These are phyloP conservation scores for Epichloe sylvatica DNA, from an alignment of 2,329 filamentous ascomycete genomes.

Conservation along the genomic window DNA sequence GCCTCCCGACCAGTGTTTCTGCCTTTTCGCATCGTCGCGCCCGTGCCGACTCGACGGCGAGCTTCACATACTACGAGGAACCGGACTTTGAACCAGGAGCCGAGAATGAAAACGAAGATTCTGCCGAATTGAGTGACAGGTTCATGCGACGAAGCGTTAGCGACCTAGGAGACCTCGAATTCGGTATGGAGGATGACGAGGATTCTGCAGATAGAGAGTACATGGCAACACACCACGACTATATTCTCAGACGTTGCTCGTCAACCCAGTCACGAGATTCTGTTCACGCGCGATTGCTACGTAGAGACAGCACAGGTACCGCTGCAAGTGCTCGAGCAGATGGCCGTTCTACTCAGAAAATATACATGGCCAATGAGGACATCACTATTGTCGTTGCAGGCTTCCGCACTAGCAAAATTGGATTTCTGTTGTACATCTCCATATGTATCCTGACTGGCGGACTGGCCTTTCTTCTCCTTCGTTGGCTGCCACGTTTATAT, in stretches of 20 bases:
- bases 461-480: conserved; percentile 67
- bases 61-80: conserved; percentile 78
- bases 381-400: conserved; percentile 87
- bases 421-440: conserved; percentile 53
- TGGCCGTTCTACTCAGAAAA: conserved; percentile 67
- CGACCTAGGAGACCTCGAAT: conserved; percentile 27
- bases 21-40: conserved; percentile 74
- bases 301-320: conserved; percentile 57
- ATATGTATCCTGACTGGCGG: conserved; percentile 64
- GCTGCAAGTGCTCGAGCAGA: conserved; percentile 48
- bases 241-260: conserved; percentile 44
- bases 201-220: conserved; percentile 28
- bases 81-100: conserved; percentile 19
- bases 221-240: conserved; percentile 28
- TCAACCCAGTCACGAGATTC: conserved; percentile 45
- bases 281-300: conserved; percentile 51
- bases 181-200: conserved; percentile 26
- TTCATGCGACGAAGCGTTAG: conserved; percentile 19
- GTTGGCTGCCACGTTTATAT: conserved; percentile 84
- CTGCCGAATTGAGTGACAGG: conserved; percentile 11
- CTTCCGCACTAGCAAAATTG: conserved; percentile 62
- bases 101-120: conserved; percentile 18
- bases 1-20: conserved; percentile 81
- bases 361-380: conserved; percentile 88
- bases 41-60: conserved; percentile 71